Conservation (phyloP, 345 rosid genomes). For the Eucalyptus marginata region DNA sequence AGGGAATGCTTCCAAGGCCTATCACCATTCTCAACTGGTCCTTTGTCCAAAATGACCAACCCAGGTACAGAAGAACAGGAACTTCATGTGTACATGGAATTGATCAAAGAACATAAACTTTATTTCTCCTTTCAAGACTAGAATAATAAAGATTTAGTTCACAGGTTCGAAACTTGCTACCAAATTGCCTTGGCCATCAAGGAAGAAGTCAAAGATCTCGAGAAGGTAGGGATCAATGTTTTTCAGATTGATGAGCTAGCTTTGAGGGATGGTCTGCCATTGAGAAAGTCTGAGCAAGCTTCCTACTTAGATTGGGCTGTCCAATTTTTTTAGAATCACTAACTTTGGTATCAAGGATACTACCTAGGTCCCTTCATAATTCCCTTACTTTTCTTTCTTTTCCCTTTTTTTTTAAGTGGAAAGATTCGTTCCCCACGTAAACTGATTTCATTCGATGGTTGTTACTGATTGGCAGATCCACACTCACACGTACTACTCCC, state of each 20-base stretch:
- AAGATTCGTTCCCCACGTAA: too few species aligned
- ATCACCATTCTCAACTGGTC: background rate
- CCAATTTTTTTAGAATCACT: too few species aligned
- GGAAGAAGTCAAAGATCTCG: too few species aligned
- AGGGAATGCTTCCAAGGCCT: background rate
- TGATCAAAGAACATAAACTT: background rate
- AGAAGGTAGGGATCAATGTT: too few species aligned
- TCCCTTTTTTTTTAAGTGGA: too few species aligned
- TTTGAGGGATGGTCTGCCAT: too few species aligned
- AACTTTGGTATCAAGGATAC: too few species aligned
- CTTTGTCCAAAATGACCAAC: conserved; percentile 17
- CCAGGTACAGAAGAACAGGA: conserved; percentile 21
- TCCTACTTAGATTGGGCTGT: too few species aligned
- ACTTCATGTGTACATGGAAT: background rate
- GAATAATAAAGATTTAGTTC: background rate
- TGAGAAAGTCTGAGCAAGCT: too few species aligned
- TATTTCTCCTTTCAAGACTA: background rate
- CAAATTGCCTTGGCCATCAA: conserved; percentile 55
- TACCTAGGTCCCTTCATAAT: too few species aligned
- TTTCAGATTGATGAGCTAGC: too few species aligned
- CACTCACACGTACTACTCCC: conserved; percentile 61
- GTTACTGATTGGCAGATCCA: conserved; percentile 23
- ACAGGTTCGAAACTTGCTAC: conserved; percentile 77
- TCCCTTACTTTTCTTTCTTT: too few species aligned
- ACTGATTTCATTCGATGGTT: background rate